Base-by-base conservation (phyloP, 2,329 filamentous ascomycete species). In the Ascochyta pisi region DNA sequence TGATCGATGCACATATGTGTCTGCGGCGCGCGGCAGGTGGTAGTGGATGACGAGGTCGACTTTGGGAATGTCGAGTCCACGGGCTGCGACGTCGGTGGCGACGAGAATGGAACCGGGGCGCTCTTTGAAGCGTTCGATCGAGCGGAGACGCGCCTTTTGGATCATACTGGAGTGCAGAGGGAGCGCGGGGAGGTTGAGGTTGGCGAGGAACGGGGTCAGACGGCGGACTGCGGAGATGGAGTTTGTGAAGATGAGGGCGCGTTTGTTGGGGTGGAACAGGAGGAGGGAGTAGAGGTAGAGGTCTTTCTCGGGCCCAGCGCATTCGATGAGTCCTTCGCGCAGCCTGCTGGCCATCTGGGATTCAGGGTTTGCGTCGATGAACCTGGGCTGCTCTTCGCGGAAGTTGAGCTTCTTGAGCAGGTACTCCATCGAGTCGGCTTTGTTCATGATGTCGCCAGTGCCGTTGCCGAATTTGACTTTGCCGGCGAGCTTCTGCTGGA, bases 1-100 rank as follows among this genome's bases (percentile, higher is more conserved):
- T 1, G 95, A 97, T 23, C 95, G 88, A 73, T 99, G 95, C 13
- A 99, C 93, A 71, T 99, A 99, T 43, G 89, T 89, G 74, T 98
- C 94, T 31, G 95, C 95, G 1, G 92, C 83, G 54, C 93, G 89
- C 1, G 95, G 95, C 0, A 97, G 88, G 75, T 99, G 94, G 78
- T 99, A 99, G 77, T 99, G 95, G 16, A 99, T 80, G 15, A 99
- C 89, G 13, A 96, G 83, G 65, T 97, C 90, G 42, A 98, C 92
- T 31, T 88, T 86, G 41, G 91, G 89, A 65, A 99, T 97, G 74
- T 99, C 95, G 43, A 99, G 86, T 76, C 95, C 95, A 59, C 94
- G 88, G 8, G 94, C 92, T 2, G 94, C 94, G 24, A 97, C 93
- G 73, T 98, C 94, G 0, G 95, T 98, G 3, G 95, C 92, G 16